These are phyloP conservation scores for Nannochloropsis gaditana DNA, from an alignment of 108 stramenopile genomes.

Conservation along the genomic window DNA sequence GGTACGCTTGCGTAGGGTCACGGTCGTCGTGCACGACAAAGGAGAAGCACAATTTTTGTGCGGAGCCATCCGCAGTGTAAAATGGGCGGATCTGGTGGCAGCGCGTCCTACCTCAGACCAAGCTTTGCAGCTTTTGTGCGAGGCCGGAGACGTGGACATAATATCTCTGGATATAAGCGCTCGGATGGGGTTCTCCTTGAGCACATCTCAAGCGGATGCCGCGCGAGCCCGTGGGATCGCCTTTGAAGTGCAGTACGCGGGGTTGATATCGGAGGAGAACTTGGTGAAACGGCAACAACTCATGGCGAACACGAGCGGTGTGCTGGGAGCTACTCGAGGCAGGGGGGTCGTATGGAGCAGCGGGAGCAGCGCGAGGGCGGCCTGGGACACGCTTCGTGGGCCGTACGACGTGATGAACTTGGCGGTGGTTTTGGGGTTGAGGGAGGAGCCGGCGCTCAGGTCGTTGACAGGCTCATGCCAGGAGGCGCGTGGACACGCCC, in stretches of 20 bases:
- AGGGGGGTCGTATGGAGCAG: background rate
- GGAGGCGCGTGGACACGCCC: background rate
- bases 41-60: slow-evolving; percentile 16
- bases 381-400: background rate
- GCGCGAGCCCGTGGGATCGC: background rate
- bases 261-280: background rate
- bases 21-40: background rate
- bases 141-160: background rate
- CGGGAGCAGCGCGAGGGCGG: background rate
- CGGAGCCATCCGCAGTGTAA: slow-evolving; percentile 2
- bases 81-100: slow-evolving; percentile 15
- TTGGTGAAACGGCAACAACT: background rate
- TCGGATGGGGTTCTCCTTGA: background rate
- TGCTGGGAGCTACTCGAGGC: background rate
- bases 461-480: background rate
- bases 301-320: background rate
- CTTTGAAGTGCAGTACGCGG: background rate
- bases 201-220: background rate
- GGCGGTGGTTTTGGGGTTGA: background rate
- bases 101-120: background rate
- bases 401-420: background rate
- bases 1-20: background rate
- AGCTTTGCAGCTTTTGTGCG: slow-evolving; percentile 11
- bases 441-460: background rate
- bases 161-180: background rate